These are phyloP conservation scores for Solanum okadae DNA, from an alignment of 257 asterid genomes.

Conservation along the genomic window DNA sequence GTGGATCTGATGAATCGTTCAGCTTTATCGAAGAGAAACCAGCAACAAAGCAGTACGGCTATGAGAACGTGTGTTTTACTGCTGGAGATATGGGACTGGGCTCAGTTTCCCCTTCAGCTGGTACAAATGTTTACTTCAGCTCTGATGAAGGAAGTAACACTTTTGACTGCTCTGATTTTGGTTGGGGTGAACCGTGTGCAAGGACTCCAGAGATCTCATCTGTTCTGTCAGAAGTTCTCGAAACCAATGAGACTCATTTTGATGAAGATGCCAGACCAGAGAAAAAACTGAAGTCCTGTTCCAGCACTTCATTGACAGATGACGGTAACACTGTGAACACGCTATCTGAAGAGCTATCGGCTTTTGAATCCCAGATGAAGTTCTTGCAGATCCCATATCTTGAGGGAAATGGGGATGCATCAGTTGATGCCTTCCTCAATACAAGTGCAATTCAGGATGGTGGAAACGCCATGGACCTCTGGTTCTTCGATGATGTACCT, in stretches of 20 bases:
- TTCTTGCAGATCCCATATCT: slow-evolving; percentile 57
- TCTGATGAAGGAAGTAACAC: slow-evolving; percentile 85
- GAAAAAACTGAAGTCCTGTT: slow-evolving; percentile 38
- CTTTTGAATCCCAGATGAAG: slow-evolving; percentile 61
- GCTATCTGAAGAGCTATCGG: slow-evolving; percentile 35
- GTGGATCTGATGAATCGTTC: slow-evolving; percentile 23
- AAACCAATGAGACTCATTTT: slow-evolving; percentile 36
- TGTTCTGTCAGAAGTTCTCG: slow-evolving; percentile 41
- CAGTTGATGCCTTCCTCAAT: slow-evolving; percentile 58
- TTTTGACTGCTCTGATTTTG: slow-evolving; percentile 69
- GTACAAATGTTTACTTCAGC: slow-evolving; percentile 40
- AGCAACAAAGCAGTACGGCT: slow-evolving; percentile 27
- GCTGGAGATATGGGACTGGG: slow-evolving; percentile 31
- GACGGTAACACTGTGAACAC: slow-evolving; percentile 13
- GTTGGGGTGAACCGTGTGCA: slow-evolving; percentile 57
- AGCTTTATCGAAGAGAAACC: slow-evolving; percentile 60
- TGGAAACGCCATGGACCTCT: slow-evolving; percentile 55
- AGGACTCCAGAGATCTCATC: slow-evolving; percentile 77
- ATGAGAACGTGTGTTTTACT: slow-evolving; percentile 14
- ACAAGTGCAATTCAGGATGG: slow-evolving; percentile 46
- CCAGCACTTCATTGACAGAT: slow-evolving; percentile 12
- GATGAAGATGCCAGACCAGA: slow-evolving; percentile 35
- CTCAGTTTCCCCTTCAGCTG: slow-evolving; percentile 31
- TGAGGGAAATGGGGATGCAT: slow-evolving; percentile 68
- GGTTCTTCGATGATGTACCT: slow-evolving; percentile 63